Percentiles rank a stretch among this genome's conserved stretches.
Evolutionary conservation across 805 yeast genomes (phyloP).

Genomic region (Saturnispora hagleri): DNA sequence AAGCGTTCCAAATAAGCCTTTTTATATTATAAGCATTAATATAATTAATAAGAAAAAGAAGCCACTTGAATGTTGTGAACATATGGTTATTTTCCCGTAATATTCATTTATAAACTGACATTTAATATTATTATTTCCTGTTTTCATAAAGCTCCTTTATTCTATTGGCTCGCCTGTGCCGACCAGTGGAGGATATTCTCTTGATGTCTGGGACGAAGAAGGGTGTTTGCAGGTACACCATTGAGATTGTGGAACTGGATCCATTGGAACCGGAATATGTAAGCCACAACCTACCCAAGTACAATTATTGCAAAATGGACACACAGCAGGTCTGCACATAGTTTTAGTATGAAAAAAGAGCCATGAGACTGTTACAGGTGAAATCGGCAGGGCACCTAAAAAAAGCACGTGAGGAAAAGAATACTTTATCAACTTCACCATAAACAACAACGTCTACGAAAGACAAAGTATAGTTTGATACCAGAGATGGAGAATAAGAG

Average conservation of each 20-base stretch:
- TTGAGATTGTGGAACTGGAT: conserved; percentile 25
- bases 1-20: conserved; percentile 69
- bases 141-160: not conserved
- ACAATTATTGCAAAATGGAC: conserved; percentile 25
- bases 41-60: not conserved
- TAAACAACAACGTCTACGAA: not conserved
- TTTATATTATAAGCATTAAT: not conserved
- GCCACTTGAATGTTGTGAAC: not conserved
- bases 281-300: conserved; percentile 40
- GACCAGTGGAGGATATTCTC: conserved; percentile 30
- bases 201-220: conserved; percentile 18
- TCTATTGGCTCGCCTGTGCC: conserved; percentile 23
- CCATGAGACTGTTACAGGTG: not conserved
- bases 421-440: not conserved
- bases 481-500: not conserved
- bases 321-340: conserved; percentile 31
- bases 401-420: conserved; percentile 4
- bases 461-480: not conserved
- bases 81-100: not conserved
- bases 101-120: not conserved
- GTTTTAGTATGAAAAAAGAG: not conserved
- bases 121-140: not conserved
- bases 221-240: conserved; percentile 32
- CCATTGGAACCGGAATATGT: conserved; percentile 36
- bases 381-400: not conserved